These are phyloP conservation scores for Podaxis pistillaris DNA, from an alignment of 768 basidiomycete species.

Conservation along the genomic window DNA sequence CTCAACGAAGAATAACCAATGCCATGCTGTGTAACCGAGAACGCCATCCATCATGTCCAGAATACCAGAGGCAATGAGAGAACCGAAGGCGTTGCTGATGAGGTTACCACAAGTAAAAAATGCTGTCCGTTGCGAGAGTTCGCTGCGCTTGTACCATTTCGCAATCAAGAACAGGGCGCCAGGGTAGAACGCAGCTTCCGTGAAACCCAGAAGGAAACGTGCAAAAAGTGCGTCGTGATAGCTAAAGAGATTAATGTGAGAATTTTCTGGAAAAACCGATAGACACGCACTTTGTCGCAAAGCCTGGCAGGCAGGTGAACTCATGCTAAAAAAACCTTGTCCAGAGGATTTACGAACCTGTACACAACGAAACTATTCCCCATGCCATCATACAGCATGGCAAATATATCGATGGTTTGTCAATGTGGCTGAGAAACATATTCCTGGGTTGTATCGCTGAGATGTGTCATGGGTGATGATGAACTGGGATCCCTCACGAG, in stretches of 20 bases:
- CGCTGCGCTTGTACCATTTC: conserved; percentile 72
- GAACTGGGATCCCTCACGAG: conserved; percentile 38
- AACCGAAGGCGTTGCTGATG: conserved; percentile 80
- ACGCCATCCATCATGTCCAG: conserved; percentile 69
- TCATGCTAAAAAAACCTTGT: not conserved
- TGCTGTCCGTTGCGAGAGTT: conserved; percentile 69
- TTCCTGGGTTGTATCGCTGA: conserved; percentile 43
- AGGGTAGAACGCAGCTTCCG: conserved; percentile 70
- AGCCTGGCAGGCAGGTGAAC: conserved; percentile 25
- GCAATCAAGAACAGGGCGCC: conserved; percentile 64
- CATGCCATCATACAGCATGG: conserved; percentile 64
- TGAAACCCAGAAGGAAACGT: conserved; percentile 76
- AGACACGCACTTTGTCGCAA: conserved; percentile 35
- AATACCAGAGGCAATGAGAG: conserved; percentile 75
- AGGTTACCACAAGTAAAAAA: conserved; percentile 72
- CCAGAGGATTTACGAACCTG: conserved; percentile 33
- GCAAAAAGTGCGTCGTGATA: conserved; percentile 63
- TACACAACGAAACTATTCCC: conserved; percentile 54
- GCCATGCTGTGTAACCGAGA: conserved; percentile 70
- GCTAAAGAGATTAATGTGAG: conserved; percentile 27
- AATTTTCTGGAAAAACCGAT: not conserved
- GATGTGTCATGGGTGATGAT: not conserved
- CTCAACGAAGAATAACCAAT: conserved; percentile 76
- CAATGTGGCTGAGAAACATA: conserved; percentile 64
- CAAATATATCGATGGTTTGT: conserved; percentile 63